phyloP scores from a whole-genome alignment of 2,329 filamentous ascomycete genomes.

The Triangularia verruculosa region DNA sequence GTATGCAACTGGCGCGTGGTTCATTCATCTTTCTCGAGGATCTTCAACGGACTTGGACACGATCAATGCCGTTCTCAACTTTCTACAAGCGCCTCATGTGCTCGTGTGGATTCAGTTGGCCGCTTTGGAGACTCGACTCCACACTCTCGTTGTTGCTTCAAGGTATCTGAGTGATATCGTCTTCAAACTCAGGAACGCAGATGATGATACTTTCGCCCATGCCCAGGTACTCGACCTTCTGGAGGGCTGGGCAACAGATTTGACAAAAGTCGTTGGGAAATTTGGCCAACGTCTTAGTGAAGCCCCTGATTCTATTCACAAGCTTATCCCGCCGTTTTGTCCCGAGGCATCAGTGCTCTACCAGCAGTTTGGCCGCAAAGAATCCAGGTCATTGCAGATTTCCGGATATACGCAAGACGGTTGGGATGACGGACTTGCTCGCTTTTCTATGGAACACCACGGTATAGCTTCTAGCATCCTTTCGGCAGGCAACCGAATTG shows the following conservation, averaged over 20 bases:
- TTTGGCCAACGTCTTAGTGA: slow-evolving; percentile 31
- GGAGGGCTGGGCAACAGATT: slow-evolving; percentile 35
- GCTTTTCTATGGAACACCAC: slow-evolving; percentile 17
- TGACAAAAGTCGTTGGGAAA: slow-evolving; percentile 37
- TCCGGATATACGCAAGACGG: slow-evolving; percentile 16
- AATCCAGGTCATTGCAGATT: slow-evolving; percentile 19
- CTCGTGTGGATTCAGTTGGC: slow-evolving; percentile 36
- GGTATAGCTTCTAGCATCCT: slow-evolving; percentile 10
- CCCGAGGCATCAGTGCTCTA: slow-evolving; percentile 36
- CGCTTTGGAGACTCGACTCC: slow-evolving; percentile 27
- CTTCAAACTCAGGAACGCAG: slow-evolving; percentile 16
- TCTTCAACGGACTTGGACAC: neutral
- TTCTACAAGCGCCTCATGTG: slow-evolving; percentile 21
- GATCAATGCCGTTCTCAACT: neutral
- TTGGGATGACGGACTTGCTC: slow-evolving; percentile 32
- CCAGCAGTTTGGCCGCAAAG: slow-evolving; percentile 31
- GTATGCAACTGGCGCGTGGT: slow-evolving; percentile 24
- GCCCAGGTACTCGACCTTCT: slow-evolving; percentile 27
- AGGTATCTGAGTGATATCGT: slow-evolving; percentile 27
- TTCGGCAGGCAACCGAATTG: slow-evolving; percentile 18
- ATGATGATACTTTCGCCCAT: neutral
- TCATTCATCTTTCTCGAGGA: slow-evolving; percentile 26
- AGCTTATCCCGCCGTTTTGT: slow-evolving; percentile 39
- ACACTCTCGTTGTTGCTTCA: slow-evolving; percentile 30
- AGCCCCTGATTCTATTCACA: slow-evolving; percentile 36